phyloP scores from a whole-genome alignment of 2,329 filamentous ascomycete genomes.

The Fusarium praegraminearum region DNA sequence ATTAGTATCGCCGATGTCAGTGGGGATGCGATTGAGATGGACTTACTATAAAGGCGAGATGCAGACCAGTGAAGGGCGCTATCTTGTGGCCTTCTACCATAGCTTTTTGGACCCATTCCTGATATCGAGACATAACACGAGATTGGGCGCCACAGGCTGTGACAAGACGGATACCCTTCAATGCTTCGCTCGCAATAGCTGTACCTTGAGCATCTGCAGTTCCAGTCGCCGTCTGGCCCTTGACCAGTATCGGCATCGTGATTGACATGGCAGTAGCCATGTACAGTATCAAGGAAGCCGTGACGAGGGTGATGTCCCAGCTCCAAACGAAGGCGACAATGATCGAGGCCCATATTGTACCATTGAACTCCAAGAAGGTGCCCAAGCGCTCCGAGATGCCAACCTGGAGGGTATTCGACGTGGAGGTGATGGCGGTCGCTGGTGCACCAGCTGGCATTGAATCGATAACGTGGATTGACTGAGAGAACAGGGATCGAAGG shows the following conservation, averaged over 20 bases:
- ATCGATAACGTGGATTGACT: slow-evolving; percentile 63
- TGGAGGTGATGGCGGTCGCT: slow-evolving; percentile 64
- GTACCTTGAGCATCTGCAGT: slow-evolving; percentile 53
- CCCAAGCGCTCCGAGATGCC: slow-evolving; percentile 66
- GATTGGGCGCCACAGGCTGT: slow-evolving; percentile 59
- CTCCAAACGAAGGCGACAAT: slow-evolving; percentile 65
- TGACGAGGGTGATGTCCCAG: slow-evolving; percentile 65
- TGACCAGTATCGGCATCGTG: slow-evolving; percentile 41
- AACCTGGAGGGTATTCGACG: slow-evolving; percentile 65
- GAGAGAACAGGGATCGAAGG: slow-evolving; percentile 62
- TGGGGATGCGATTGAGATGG: accelerated
- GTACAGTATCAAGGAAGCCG: slow-evolving; percentile 61
- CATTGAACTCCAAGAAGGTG: slow-evolving; percentile 58
- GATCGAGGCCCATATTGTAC: slow-evolving; percentile 59
- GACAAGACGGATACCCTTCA: slow-evolving; percentile 57
- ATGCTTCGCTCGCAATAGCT: slow-evolving; percentile 58
- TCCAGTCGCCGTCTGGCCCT: slow-evolving; percentile 32
- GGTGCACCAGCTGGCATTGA: slow-evolving; percentile 63
- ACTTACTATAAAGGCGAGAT: slow-evolving; percentile 36
- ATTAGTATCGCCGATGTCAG: background rate
- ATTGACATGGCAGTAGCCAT: slow-evolving; percentile 51
- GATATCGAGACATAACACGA: slow-evolving; percentile 53
- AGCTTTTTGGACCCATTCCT: slow-evolving; percentile 54
- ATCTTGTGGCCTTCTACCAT: slow-evolving; percentile 52
- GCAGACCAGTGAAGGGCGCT: slow-evolving; percentile 37